Evolutionary conservation across 139 green algal species (phyloP).

Genomic region (Limnomonas spitsbergensis): DNA sequence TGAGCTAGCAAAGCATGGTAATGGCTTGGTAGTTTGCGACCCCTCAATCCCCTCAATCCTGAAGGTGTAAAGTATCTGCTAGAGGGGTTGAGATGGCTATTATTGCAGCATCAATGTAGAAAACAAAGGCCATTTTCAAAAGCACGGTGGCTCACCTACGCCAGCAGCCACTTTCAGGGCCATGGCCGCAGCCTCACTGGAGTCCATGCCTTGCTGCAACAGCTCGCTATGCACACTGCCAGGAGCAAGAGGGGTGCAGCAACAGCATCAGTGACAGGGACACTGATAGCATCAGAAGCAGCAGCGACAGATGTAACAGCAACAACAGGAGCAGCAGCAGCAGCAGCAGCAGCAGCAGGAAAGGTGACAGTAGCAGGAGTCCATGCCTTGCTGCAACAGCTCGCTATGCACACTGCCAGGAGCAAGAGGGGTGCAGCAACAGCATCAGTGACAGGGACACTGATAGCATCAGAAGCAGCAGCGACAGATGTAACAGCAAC

Average conservation of each 20-base stretch:
- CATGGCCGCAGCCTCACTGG: background rate
- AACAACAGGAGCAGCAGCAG: background rate
- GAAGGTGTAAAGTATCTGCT: too few species aligned
- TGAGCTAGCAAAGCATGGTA: too few species aligned
- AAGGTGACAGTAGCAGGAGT: background rate
- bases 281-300: background rate
- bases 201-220: background rate
- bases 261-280: background rate
- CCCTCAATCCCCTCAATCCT: too few species aligned
- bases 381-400: background rate
- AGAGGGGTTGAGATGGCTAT: too few species aligned
- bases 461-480: too few species aligned
- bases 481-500: too few species aligned
- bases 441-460: too few species aligned
- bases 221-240: constrained; percentile 1
- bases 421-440: too few species aligned
- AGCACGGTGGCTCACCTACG: background rate
- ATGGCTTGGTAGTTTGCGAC: too few species aligned
- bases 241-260: background rate
- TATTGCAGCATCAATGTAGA: too few species aligned
- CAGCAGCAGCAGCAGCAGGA: background rate
- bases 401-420: constrained; percentile 1
- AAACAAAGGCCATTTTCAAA: too few species aligned
- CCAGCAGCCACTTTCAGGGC: constrained; percentile 1
- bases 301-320: background rate